These are phyloP conservation scores for Cantharellus anzutake DNA, from an alignment of 768 basidiomycete genomes.

Conservation along the genomic window DNA sequence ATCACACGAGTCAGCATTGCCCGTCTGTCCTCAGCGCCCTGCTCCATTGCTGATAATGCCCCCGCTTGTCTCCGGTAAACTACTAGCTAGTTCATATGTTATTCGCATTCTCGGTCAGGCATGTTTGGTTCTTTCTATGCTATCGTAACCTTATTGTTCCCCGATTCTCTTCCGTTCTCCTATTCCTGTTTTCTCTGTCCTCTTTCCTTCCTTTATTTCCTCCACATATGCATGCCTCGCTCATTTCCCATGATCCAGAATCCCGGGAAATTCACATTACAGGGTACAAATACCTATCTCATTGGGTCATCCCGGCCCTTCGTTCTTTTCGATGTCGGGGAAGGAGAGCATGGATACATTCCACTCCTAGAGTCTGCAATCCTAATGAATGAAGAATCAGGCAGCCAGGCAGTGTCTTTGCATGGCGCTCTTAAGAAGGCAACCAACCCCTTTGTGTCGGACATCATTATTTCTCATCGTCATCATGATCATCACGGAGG, in stretches of 20 bases:
- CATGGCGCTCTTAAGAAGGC: background rate
- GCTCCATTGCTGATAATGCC: background rate
- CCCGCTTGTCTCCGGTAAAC: background rate
- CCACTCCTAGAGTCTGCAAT: conserved; percentile 38
- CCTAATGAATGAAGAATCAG: conserved; percentile 21
- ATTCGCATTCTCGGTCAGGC: conserved; percentile 64
- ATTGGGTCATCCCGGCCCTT: conserved; percentile 51
- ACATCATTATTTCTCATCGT: conserved; percentile 84
- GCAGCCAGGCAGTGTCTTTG: background rate
- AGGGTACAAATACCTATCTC: conserved; percentile 84
- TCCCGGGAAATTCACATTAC: conserved; percentile 58
- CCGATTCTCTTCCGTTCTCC: background rate
- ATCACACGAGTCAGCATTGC: conserved; percentile 22
- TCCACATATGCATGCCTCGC: background rate
- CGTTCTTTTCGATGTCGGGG: conserved; percentile 67
- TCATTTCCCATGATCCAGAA: conserved; percentile 31
- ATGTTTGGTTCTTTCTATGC: conserved; percentile 8
- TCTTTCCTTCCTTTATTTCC: background rate
- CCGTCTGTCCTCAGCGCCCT: background rate
- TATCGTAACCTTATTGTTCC: no score
- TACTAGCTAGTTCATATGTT: conserved; percentile 42
- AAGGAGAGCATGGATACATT: conserved; percentile 50
- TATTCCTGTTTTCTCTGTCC: background rate
- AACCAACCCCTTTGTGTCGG: conserved; percentile 40
- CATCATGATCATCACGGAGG: conserved; percentile 78